These are phyloP conservation scores for Phialophora macrospora DNA, from an alignment of 2,329 filamentous ascomycete species.

Conservation along the genomic window DNA sequence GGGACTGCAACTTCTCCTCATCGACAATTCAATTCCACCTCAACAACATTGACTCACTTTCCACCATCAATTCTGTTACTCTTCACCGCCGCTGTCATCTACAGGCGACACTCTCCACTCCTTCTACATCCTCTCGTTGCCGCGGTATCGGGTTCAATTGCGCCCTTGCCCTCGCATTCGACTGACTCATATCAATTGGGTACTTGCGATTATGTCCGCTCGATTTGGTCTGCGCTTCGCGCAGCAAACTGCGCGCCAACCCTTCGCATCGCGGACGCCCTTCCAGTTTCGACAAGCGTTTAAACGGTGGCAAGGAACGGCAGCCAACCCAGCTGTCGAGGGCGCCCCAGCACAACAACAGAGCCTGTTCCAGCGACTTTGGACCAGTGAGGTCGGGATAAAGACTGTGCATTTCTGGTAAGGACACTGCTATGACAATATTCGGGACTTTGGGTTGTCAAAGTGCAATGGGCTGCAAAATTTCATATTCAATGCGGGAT, in stretches of 20 bases:
- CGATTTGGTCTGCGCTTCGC: slow-evolving; percentile 64
- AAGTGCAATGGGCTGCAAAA: background rate
- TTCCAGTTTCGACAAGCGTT: slow-evolving; percentile 55
- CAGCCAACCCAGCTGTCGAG: slow-evolving; percentile 54
- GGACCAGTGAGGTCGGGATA: slow-evolving; percentile 78
- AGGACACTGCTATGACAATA: slow-evolving; percentile 39
- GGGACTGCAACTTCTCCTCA: slow-evolving; percentile 13
- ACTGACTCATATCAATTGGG: slow-evolving; percentile 4
- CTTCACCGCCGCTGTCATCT: background rate
- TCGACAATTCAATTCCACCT: slow-evolving; percentile 8
- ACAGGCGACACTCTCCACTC: slow-evolving; percentile 28
- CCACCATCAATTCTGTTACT: background rate
- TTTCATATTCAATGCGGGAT: background rate
- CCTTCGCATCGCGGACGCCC: slow-evolving; percentile 43
- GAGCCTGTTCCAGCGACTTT: slow-evolving; percentile 73
- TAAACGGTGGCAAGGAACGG: slow-evolving; percentile 74
- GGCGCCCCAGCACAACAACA: slow-evolving; percentile 49
- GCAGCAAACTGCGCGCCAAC: slow-evolving; percentile 58
- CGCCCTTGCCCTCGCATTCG: background rate
- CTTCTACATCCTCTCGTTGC: slow-evolving; percentile 18
- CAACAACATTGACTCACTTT: slow-evolving; percentile 17
- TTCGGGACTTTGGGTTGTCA: background rate
- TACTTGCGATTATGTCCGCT: slow-evolving; percentile 56
- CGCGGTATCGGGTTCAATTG: background rate
- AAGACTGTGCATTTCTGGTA: slow-evolving; percentile 99